Conservation (phyloP, 768 basidiomycete species). For the Tylopilus balloui region DNA sequence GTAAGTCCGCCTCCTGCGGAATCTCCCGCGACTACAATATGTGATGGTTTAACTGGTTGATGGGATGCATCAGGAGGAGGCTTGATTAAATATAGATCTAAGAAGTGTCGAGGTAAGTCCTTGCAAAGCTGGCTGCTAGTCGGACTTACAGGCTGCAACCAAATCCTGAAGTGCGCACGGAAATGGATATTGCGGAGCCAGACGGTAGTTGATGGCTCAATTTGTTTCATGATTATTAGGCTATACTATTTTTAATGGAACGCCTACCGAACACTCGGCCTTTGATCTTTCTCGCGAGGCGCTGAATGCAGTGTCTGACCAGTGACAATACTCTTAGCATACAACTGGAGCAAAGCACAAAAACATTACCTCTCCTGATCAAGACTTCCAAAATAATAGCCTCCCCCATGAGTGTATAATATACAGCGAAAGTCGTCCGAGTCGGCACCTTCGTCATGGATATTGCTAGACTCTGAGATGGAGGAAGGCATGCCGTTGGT, state of each 20-base stretch:
- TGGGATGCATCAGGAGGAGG: slow-evolving; percentile 81
- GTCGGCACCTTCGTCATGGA: slow-evolving; percentile 64
- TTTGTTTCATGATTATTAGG: slow-evolving; percentile 14
- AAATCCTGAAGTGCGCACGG: slow-evolving; percentile 89
- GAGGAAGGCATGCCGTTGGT: slow-evolving; percentile 18
- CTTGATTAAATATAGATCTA: slow-evolving; percentile 85
- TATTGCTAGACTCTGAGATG: slow-evolving; percentile 30
- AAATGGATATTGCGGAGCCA: slow-evolving; percentile 97
- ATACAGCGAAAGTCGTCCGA: slow-evolving; percentile 85
- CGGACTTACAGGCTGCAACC: slow-evolving; percentile 72
- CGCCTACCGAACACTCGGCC: slow-evolving; percentile 77
- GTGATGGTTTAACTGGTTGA: slow-evolving; percentile 69
- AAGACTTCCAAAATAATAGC: slow-evolving; percentile 81
- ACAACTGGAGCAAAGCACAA: background rate
- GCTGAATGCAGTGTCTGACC: slow-evolving; percentile 65
- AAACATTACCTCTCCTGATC: slow-evolving; percentile 61
- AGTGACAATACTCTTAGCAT: slow-evolving; percentile 3
- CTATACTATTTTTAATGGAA: background rate
- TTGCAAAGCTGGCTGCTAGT: background rate
- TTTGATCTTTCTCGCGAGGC: slow-evolving; percentile 87
- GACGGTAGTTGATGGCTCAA: slow-evolving; percentile 71
- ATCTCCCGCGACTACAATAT: slow-evolving; percentile 85
- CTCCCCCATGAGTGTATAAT: slow-evolving; percentile 76
- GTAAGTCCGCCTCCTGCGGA: slow-evolving; percentile 90
- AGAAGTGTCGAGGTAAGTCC: background rate